These are phyloP conservation scores for Alternaria sp. DNA, from an alignment of 2,329 filamentous ascomycete species.

Conservation along the genomic window DNA sequence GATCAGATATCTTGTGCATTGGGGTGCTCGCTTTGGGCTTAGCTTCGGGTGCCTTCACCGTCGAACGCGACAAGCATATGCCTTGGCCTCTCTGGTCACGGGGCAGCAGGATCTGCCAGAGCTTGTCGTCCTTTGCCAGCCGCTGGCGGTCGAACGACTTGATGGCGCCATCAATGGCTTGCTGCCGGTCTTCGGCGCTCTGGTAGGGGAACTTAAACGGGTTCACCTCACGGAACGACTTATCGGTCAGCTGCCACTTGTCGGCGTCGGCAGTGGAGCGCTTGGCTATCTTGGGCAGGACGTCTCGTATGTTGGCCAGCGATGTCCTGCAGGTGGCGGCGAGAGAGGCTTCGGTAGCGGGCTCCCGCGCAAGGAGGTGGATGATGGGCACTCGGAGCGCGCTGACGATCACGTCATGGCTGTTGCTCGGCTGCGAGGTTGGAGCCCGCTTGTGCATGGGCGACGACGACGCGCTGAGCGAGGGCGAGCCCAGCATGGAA, in stretches of 20 bases:
- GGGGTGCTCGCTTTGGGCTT: slow-evolving; percentile 44
- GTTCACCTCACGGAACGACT: slow-evolving; percentile 66
- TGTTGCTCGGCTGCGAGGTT: slow-evolving; percentile 51
- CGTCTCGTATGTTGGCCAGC: slow-evolving; percentile 34
- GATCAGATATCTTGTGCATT: slow-evolving; percentile 49
- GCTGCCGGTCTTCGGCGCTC: slow-evolving; percentile 61
- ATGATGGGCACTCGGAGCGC: slow-evolving; percentile 55
- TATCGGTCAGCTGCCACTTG: slow-evolving; percentile 59
- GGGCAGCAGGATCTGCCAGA: slow-evolving; percentile 68
- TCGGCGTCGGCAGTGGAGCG: slow-evolving; percentile 56
- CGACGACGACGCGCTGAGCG: slow-evolving; percentile 47
- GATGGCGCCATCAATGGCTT: slow-evolving; percentile 67
- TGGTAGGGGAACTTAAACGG: slow-evolving; percentile 67
- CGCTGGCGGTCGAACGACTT: slow-evolving; percentile 68
- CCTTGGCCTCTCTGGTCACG: slow-evolving; percentile 67
- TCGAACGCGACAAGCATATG: slow-evolving; percentile 64
- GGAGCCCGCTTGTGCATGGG: slow-evolving; percentile 45
- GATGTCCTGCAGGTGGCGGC: slow-evolving; percentile 41
- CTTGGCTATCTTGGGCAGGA: slow-evolving; percentile 59
- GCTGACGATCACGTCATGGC: slow-evolving; percentile 40
- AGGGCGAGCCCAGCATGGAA: slow-evolving; percentile 48
- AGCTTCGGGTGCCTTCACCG: slow-evolving; percentile 53
- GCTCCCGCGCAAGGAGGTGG: slow-evolving; percentile 60
- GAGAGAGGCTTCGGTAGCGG: slow-evolving; percentile 38
- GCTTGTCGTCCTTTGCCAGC: slow-evolving; percentile 63